These are phyloP conservation scores for Fusarium sp. DNA, from an alignment of 2,329 filamentous ascomycete genomes.

Conservation along the genomic window DNA sequence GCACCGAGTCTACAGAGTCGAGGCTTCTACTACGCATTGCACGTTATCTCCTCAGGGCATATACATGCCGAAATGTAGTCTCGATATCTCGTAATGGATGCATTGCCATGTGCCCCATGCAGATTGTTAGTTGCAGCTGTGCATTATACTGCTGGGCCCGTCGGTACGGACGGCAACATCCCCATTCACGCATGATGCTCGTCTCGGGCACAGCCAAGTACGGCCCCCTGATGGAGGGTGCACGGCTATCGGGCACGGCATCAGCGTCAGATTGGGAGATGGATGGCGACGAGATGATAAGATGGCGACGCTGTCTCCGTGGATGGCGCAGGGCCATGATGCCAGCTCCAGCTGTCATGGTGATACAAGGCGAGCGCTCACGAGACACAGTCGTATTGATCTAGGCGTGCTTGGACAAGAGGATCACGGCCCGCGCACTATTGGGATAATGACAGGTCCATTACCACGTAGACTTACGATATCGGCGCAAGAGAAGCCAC, in stretches of 20 bases:
- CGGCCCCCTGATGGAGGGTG: conserved; percentile 1
- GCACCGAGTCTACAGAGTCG: background rate
- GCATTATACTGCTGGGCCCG: background rate
- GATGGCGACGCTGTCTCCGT: conserved; percentile 5
- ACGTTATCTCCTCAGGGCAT: conserved; percentile 4
- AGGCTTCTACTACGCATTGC: background rate
- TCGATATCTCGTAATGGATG: conserved; percentile 16
- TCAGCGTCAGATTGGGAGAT: conserved; percentile 13
- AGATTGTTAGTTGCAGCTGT: conserved; percentile 1
- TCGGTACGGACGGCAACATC: conserved; percentile 23
- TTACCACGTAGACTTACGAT: background rate
- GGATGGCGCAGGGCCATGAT: conserved; percentile 27
- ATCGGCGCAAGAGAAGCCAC: conserved; percentile 4
- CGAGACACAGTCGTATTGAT: conserved; percentile 12
- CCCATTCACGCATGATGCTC: background rate
- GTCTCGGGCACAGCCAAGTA: background rate
- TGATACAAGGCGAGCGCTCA: conserved; percentile 28
- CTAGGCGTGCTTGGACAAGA: background rate
- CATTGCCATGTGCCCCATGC: conserved; percentile 25
- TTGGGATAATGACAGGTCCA: background rate
- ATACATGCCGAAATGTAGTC: conserved; percentile 10
- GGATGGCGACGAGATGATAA: conserved; percentile 1
- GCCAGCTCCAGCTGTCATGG: conserved; percentile 14
- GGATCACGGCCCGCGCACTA: background rate
- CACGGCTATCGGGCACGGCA: conserved; percentile 17